Base-by-base conservation (phyloP, 352 stramenopile species). In the Pythium dissotocum region DNA sequence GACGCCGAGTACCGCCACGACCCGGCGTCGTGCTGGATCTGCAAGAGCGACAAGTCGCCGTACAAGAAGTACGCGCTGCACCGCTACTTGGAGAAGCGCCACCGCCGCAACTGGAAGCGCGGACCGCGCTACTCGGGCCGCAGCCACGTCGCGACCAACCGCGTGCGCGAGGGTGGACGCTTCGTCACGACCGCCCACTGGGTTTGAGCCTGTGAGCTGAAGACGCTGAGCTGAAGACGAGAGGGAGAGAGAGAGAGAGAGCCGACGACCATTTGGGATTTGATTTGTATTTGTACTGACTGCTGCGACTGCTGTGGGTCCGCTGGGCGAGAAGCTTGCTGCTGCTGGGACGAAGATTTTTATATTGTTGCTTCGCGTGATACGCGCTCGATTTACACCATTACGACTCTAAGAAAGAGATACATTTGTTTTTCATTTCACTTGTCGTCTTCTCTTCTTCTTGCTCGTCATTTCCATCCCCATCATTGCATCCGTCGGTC, bases 141-240 rank as follows among this genome's bases (percentile, higher is more conserved):
- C 35, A 93, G 85, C 67, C 82, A 88, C 59, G 87, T 95, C 9
- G 87, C 87, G 40, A 88, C 87, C 24, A 89, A 83, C 48, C 84
- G 87, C 65, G 85, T 93, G 61, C 87, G 87, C 61, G 85, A 95
- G 68, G 84, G 87, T 49, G 87, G 87, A 14, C 87, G 87, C 56
- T 95, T 95, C 63, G 85, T 93, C 52, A 90, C 80, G 67, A 92
- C 82, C 26, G 89, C 84, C 56, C 85, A 89, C 48, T 95, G 87
- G 87, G 78, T 95, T 8, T 91, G 77, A 89, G 68, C 67, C 16
- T 24, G 21, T 24, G 21, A 24, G 21, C 21, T 24, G 21, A 24
- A 24, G 21, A 24, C 21, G 21, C 21, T 24, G 21, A 24, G 21
- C 21, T 24, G 21, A 24, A 24, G 21, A 24, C 21, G 21, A 24